Conservation (phyloP, 1,284 basidiomycete genomes). For the Ganoderma multipileum region DNA sequence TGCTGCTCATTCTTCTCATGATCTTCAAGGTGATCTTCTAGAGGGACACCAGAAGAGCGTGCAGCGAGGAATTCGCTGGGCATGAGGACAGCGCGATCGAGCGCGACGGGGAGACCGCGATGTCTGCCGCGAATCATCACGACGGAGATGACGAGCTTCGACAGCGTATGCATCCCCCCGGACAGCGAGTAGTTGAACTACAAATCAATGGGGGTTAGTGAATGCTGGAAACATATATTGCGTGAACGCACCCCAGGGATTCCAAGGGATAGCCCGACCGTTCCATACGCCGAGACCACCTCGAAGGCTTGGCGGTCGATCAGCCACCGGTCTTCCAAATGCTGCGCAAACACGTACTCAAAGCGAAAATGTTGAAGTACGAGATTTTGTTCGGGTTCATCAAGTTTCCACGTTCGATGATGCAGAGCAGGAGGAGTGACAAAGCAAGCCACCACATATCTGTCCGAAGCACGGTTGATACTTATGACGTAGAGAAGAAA, state of each 20-base stretch:
- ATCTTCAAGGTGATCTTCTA: neutral
- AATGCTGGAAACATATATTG: neutral
- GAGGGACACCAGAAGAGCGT: neutral
- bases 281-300: slow-evolving; percentile 71
- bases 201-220: neutral
- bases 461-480: slow-evolving; percentile 36
- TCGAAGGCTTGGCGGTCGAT: slow-evolving; percentile 55
- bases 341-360: slow-evolving; percentile 31
- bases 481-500: neutral
- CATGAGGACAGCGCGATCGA: slow-evolving; percentile 69
- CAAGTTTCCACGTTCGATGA: slow-evolving; percentile 79
- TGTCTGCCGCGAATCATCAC: slow-evolving; percentile 65
- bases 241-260: slow-evolving; percentile 54
- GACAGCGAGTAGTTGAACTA: slow-evolving; percentile 69
- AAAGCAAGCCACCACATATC: slow-evolving; percentile 92
- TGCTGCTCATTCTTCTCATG: neutral
- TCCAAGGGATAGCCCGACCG: slow-evolving; percentile 78
- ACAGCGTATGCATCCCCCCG: slow-evolving; percentile 70
- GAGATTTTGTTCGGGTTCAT: slow-evolving; percentile 45
- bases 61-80: slow-evolving; percentile 41
- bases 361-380: slow-evolving; percentile 72
- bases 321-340: neutral
- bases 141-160: slow-evolving; percentile 75
- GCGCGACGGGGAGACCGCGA: slow-evolving; percentile 68
- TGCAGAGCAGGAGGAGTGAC: slow-evolving; percentile 84